These are phyloP conservation scores for Alternaria sp. DNA, from an alignment of 2,329 filamentous ascomycete species.

Conservation along the genomic window DNA sequence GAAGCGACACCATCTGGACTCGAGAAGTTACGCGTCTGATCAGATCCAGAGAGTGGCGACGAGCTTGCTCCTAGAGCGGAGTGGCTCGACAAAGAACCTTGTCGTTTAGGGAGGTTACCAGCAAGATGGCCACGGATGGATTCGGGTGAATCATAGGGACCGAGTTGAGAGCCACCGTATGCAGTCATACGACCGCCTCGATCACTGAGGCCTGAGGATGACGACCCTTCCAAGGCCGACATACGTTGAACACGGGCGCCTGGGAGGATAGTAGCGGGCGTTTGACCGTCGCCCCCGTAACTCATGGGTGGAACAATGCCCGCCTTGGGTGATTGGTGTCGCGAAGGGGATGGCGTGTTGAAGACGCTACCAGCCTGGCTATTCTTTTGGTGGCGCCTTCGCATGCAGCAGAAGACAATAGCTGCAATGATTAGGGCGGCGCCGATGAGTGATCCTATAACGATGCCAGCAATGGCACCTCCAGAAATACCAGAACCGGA, in stretches of 20 bases:
- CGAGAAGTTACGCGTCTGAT: conserved; percentile 72
- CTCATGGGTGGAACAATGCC: conserved; percentile 53
- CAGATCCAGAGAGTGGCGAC: conserved; percentile 69
- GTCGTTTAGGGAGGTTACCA: conserved; percentile 68
- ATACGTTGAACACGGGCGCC: conserved; percentile 93
- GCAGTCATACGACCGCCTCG: conserved; percentile 35
- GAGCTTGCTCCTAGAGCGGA: conserved; percentile 75
- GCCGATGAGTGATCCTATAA: conserved; percentile 80
- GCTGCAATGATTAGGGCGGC: conserved; percentile 74
- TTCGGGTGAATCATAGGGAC: conserved; percentile 69
- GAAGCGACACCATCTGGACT: conserved; percentile 85
- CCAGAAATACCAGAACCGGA: conserved; percentile 68
- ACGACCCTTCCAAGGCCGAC: conserved; percentile 86
- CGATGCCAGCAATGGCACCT: conserved; percentile 91
- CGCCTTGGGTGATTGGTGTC: conserved; percentile 42
- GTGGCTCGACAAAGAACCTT: conserved; percentile 88
- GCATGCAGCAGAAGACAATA: conserved; percentile 66
- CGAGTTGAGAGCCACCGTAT: conserved; percentile 32
- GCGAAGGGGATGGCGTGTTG: conserved; percentile 83
- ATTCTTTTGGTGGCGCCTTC: conserved; percentile 63
- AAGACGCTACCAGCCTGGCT: conserved; percentile 79
- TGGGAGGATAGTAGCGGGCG: conserved; percentile 67
- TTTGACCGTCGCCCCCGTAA: conserved; percentile 52
- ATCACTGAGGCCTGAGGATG: conserved; percentile 58
- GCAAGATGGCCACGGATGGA: conserved; percentile 61